Evolutionary conservation across 176 grass and related monocot genomes (phyloP).

Genomic region (Eleusine coracana): DNA sequence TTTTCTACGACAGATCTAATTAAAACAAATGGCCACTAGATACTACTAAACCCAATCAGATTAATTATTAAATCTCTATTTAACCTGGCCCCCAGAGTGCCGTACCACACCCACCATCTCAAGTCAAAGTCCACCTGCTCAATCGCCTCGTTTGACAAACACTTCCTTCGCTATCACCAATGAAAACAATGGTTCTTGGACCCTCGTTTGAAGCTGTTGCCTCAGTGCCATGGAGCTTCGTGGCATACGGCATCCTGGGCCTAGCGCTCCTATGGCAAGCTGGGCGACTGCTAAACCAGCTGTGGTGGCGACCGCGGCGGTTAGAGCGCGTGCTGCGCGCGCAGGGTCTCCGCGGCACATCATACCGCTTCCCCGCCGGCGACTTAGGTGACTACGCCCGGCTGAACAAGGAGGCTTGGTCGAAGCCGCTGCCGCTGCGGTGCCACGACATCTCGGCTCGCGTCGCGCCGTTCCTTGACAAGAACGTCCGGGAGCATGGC

Average conservation of each 20-base stretch:
- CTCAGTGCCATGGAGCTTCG: not conserved
- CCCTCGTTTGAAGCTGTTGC: not conserved
- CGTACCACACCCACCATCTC: not conserved
- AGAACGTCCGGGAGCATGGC: constrained; percentile 41
- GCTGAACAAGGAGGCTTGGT: constrained; percentile 43
- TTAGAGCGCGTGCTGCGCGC: not conserved
- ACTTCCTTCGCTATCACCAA: too few relatives aligned
- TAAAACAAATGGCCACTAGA: not conserved
- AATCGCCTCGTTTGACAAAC: not conserved
- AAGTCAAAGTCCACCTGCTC: not conserved
- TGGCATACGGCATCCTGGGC: not conserved
- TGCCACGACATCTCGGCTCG: constrained; percentile 53
- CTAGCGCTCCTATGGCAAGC: not conserved
- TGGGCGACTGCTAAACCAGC: not conserved
- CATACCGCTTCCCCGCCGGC: not conserved
- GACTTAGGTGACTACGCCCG: not conserved
- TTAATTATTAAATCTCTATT: not conserved
- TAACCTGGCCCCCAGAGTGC: not conserved
- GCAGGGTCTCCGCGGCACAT: not conserved
- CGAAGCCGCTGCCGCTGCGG: constrained; percentile 36
- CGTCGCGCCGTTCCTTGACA: constrained; percentile 39
- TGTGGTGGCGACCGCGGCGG: not conserved
- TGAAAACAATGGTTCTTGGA: not conserved
- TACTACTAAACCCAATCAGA: not conserved
- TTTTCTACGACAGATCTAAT: not conserved